These are phyloP conservation scores for Schizochytrium sp. DNA, from an alignment of 108 stramenopile genomes.

Conservation along the genomic window DNA sequence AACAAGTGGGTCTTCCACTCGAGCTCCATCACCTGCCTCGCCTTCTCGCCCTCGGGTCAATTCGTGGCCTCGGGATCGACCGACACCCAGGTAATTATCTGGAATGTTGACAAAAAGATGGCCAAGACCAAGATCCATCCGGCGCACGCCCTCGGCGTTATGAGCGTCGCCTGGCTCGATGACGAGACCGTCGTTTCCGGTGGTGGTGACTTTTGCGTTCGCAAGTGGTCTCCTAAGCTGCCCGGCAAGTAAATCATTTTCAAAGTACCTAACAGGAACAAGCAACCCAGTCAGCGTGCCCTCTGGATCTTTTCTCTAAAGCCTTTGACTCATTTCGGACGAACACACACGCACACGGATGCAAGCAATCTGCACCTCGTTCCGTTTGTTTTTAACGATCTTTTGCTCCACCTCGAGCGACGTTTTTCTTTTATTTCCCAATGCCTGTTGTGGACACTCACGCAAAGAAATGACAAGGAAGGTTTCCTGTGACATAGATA, in stretches of 20 bases:
- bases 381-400: too few relatives aligned
- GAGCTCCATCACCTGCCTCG: not conserved
- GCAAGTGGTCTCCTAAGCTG: slow-evolving; percentile 9
- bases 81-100: not conserved
- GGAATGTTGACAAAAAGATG: slow-evolving; percentile 13
- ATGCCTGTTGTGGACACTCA: too few relatives aligned
- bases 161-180: not conserved
- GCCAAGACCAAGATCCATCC: not conserved
- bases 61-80: not conserved
- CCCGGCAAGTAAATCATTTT: not conserved
- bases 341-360: too few relatives aligned
- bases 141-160: not conserved
- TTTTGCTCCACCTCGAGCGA: too few relatives aligned
- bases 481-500: too few relatives aligned
- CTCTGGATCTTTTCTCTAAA: too few relatives aligned
- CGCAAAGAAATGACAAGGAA: too few relatives aligned
- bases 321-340: too few relatives aligned
- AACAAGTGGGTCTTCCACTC: slow-evolving; percentile 1
- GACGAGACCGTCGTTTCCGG: not conserved
- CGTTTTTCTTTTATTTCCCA: too few relatives aligned
- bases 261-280: not conserved
- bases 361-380: too few relatives aligned
- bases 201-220: not conserved
- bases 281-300: too few relatives aligned
- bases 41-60: not conserved